Evolutionary conservation across 2,329 filamentous ascomycete genomes (phyloP), one percentile per base, ranked within the genome.

Genomic region (Arthrobotrys pseudoclavata): DNA sequence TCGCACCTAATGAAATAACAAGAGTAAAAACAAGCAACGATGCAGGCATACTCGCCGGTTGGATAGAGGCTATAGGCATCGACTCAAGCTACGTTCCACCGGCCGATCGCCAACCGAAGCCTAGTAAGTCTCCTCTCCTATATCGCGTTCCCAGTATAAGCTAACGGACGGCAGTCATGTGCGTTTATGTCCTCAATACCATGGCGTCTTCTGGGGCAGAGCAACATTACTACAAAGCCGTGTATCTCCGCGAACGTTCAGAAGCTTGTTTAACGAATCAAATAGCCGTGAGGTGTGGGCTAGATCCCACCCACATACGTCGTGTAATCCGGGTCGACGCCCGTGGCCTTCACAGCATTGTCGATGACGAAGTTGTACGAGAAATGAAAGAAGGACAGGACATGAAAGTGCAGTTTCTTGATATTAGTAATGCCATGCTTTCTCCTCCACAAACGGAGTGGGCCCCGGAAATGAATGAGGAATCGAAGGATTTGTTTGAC

Each of bases 1-100:
- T 79, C n/a, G 69, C 79, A 13, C 84, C 85, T 52, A 86, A 86
- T 80, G 84, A 82, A 50, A 86, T 86, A 0, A 87, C 85, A 0
- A 86, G 85, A 69, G 82, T 89, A 52, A 84, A 83, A 67, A 87
- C 87, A 80, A 87, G 86, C 0, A 89, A 90, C 66, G 88, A 89
- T 22, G 85, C 88, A 40, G 91, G 91, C 9, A 89, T 88, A 24
- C 85, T 94, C 29, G 91, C 89, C 76, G 91, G 92, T 4, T 97
- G 92, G 90, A 96, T 98, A 79, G 94, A 97, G 83, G 93, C 94
- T 0, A 85, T 97, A 6, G 96, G 93, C 34, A 93, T 98, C n/a
- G 96, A 98, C 83, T 86, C 90, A 15, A 88, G 88, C 1, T 99
- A 98, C 83, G 89, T 91, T 72, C 91, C 96, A 52, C 94, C 94